A percentile compares a stretch with the other conserved stretches of the same genome.
These are phyloP conservation scores for Saccharum spontaneum DNA, from an alignment of 176 grass and related monocot species.

Conservation along the genomic window DNA sequence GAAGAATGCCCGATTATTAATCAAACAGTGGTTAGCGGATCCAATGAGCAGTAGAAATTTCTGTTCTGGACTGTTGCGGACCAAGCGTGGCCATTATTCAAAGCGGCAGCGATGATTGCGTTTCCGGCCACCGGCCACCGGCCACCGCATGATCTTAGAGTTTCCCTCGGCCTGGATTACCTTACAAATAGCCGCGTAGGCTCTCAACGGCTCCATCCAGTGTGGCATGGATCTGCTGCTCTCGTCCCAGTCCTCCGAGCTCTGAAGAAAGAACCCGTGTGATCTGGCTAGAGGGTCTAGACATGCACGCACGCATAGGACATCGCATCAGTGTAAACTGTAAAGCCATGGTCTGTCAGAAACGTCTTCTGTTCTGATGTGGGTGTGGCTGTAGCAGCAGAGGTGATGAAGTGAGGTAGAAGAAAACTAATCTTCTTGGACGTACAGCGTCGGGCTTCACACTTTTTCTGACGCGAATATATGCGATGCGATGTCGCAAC, in stretches of 20 bases:
- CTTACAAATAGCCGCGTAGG: conserved; percentile 6
- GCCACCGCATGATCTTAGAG: not conserved
- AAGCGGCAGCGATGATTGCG: conserved; percentile 32
- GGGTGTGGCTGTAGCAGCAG: not conserved
- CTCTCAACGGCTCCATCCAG: conserved; percentile 35
- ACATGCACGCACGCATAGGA: not conserved
- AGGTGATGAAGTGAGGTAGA: not conserved
- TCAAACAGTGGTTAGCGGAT: not conserved
- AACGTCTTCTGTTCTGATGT: not conserved
- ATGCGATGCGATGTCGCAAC: conserved; percentile 6
- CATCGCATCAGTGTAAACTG: conserved; percentile 1
- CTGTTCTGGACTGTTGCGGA: conserved; percentile 39
- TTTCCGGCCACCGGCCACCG: not conserved
- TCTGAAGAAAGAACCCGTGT: not conserved
- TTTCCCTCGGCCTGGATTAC: not conserved
- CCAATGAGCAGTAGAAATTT: conserved; percentile 35
- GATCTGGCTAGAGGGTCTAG: not conserved
- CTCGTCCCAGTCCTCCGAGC: not conserved
- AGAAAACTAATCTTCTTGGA: not conserved
- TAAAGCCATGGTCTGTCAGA: not conserved
- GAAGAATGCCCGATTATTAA: not conserved
- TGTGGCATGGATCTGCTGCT: not conserved
- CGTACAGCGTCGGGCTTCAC: not conserved
- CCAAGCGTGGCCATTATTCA: conserved; percentile 43
- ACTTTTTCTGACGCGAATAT: not conserved